phyloP scores from a whole-genome alignment of 805 yeast species.

The Ogataea neopini region DNA sequence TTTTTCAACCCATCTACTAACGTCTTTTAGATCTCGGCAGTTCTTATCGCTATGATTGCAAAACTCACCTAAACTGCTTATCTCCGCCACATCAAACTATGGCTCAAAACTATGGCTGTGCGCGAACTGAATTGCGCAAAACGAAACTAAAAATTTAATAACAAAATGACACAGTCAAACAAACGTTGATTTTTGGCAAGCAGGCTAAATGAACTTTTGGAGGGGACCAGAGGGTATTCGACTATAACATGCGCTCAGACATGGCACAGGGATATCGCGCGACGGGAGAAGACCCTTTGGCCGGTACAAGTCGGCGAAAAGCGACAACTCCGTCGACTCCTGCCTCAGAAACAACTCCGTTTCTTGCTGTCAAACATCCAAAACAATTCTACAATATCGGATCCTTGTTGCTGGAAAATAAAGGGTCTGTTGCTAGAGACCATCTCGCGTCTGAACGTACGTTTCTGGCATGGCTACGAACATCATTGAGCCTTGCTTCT shows the following conservation, averaged over 20 bases:
- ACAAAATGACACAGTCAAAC: too few species aligned
- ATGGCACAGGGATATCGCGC: not conserved
- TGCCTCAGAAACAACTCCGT: not conserved
- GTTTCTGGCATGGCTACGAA: constrained; percentile 63
- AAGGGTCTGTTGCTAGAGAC: constrained; percentile 62
- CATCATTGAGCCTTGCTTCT: constrained; percentile 57
- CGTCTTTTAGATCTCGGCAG: not conserved
- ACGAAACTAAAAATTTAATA: not conserved
- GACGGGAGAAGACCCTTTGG: not conserved
- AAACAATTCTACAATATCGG: constrained; percentile 33
- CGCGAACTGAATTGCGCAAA: constrained; percentile 6
- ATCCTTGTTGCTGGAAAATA: constrained; percentile 46
- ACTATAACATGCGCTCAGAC: not conserved
- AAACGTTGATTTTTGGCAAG: too few species aligned
- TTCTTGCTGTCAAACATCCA: constrained; percentile 21
- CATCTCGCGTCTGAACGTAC: constrained; percentile 69
- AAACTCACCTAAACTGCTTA: not conserved
- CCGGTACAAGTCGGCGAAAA: not conserved
- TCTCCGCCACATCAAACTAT: not conserved
- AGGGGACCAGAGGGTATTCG: not conserved
- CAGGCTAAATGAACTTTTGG: too few species aligned
- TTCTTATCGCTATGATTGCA: not conserved
- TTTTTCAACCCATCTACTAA: constrained; percentile 3
- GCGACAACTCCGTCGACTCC: not conserved
- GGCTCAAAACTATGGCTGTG: constrained; percentile 7